Base-by-base conservation (phyloP, 129 eudicot species). In the Rutidosis leptorrhynchoides region DNA sequence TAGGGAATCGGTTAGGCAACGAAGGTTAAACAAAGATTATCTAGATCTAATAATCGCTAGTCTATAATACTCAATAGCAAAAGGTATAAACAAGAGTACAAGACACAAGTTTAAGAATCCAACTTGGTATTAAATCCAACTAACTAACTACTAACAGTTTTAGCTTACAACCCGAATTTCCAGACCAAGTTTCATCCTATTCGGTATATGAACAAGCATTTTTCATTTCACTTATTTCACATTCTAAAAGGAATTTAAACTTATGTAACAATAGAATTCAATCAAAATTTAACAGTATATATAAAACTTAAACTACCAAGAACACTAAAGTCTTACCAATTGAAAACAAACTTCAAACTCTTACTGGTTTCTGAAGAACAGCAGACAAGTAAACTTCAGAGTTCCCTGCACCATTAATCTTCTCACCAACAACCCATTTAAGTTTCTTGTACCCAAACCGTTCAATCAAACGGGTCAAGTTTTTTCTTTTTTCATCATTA, bases 381-480 rank as follows among this genome's bases (percentile, higher is more conserved):
- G 99, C 99, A 51, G 99, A 94, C 77, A 94, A 78, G 68, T 89
- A 86, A 71, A 86, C 85, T 82, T 94, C 96, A 0, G 99, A 82
- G 33, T 83, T 94, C 54, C 99, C 99, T 6, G 84, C 49, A 3
- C 89, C 96, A 65, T 86, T 89, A 7, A 79, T 66, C 83, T 78
- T 94, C 86, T 94, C 99, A 1, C 99, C 99, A 68, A 89, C 85
- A 40, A 94, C 79, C 96, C 96, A 94, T 79, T 94, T 94, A 68
- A 94, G 75, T 75, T 94, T 94, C 79, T 94, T 94, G 69, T 94
- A 94, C 57, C 97, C 97, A 51, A 94, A 94, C 25, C 84, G 71
- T 68, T 94, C 99, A 54, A 94, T 94, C 82, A 94, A 60, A 42
- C 86, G 91, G 6, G 99, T 94, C 60, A 94, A 30, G 46, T 74